These are phyloP conservation scores for Botryotinia convoluta DNA, from an alignment of 2,329 filamentous ascomycete genomes.

Conservation along the genomic window DNA sequence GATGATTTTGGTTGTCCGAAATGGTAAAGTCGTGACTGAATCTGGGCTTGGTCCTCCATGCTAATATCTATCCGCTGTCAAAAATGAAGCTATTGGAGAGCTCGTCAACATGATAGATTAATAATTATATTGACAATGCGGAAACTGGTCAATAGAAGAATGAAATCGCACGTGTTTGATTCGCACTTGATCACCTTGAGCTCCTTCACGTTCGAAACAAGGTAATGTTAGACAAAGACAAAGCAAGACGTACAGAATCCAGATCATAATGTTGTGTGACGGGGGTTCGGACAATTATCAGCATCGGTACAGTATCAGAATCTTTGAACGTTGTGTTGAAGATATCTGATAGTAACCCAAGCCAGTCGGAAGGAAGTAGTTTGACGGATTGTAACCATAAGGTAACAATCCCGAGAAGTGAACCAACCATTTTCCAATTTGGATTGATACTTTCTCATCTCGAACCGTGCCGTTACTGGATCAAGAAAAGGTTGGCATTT, in stretches of 20 bases:
- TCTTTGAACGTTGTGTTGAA: constrained; percentile 9
- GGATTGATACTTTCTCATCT: neutral
- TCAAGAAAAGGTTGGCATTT: neutral
- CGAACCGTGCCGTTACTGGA: constrained; percentile 8
- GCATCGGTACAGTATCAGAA: constrained; percentile 12
- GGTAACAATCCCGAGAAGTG: neutral
- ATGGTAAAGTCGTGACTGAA: neutral
- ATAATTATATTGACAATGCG: neutral
- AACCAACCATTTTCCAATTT: constrained; percentile 5
- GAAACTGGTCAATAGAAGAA: neutral
- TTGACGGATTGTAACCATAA: constrained; percentile 5
- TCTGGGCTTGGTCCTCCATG: constrained; percentile 1
- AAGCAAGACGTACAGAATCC: neutral
- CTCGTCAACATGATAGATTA: constrained; percentile 2
- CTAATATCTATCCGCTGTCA: constrained; percentile 10
- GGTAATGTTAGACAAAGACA: neutral
- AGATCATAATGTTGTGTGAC: constrained; percentile 8
- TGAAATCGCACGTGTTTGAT: constrained; percentile 17
- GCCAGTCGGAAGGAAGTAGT: constrained; percentile 13
- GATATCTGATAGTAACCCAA: constrained; percentile 3
- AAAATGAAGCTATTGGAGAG: neutral
- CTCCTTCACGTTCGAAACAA: neutral
- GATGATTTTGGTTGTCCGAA: neutral
- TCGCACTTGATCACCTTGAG: constrained; percentile 1
- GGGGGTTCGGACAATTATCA: constrained; percentile 14